Base-by-base conservation (phyloP, 805 yeast species). In the Candida morakotiae region DNA sequence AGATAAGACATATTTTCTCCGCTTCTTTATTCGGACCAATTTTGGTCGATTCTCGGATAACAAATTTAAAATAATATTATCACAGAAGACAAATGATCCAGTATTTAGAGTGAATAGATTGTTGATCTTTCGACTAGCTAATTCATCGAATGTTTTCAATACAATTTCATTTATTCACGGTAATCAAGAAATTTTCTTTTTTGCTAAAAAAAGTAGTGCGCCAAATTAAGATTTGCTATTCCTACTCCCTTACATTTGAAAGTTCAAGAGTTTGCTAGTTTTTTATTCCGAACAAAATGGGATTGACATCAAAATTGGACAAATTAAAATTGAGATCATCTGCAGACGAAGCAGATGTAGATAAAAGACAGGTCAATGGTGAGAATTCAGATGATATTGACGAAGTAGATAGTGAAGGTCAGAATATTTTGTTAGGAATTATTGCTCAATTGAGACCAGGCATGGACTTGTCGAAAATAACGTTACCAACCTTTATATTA, bases 401-500 rank as follows among this genome's bases (percentile, higher is more conserved):
- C 60, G 98, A 89, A 56, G 80, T 89, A 28, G 97, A 88, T 53
- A 88, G 79, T 37, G 88, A 89, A 41, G 89, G 89, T 18, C 95
- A 89, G 59, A 83, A 81, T 36, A 88, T 91, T 35, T 66, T 91
- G 38, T 69, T 87, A 70, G 87, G 91, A 11, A 87, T 91, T 41
- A 93, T 91, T 39, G 69, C 95, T 9, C 97, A 91, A 62, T 71
- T 91, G 53, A 79, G 96, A 49, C 96, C 94, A 0, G 98, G 98
- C 1, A 78, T 84, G 37, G 98, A 93, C 55, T 70, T 93, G 44
- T 73, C 96, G 0, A 75, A 91, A 52, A 91, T 93, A 46, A 91
- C 98, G 0, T 69, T 93, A 36, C 98, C 98, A 4, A 93, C 98
- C 1, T 93, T 93, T 52, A 88, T 93, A 35, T 69, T 93, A 37